These are phyloP conservation scores for Heterobasidion occidentale DNA, from an alignment of 1,284 basidiomycete species.

Conservation along the genomic window DNA sequence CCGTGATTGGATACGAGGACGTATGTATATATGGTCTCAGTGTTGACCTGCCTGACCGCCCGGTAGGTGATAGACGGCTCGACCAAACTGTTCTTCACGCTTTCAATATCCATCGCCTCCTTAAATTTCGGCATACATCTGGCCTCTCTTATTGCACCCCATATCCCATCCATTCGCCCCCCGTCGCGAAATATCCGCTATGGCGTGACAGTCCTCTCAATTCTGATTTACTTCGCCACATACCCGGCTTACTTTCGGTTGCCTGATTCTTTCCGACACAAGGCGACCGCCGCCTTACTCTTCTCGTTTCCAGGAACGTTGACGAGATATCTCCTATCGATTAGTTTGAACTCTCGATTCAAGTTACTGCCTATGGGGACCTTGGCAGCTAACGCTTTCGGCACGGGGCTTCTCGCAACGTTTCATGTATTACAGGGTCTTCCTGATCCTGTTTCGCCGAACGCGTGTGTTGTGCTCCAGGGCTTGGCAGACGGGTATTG, in stretches of 20 bases:
- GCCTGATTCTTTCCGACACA: slow-evolving; percentile 63
- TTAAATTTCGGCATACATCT: slow-evolving; percentile 55
- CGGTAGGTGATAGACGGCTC: slow-evolving; percentile 78
- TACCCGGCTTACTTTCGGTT: slow-evolving; percentile 76
- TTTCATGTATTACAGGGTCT: slow-evolving; percentile 68
- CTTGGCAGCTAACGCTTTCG: slow-evolving; percentile 77
- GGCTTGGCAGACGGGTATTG: slow-evolving; percentile 90
- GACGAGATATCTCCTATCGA: slow-evolving; percentile 75
- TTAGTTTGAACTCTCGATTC: slow-evolving; percentile 59
- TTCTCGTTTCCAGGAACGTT: slow-evolving; percentile 85
- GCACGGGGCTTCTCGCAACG: slow-evolving; percentile 67
- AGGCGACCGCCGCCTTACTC: slow-evolving; percentile 79
- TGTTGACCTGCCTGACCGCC: slow-evolving; percentile 5
- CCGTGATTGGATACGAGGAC: slow-evolving; percentile 68
- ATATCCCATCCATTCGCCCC: slow-evolving; percentile 30
- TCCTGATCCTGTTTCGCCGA: slow-evolving; percentile 31
- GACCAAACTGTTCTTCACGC: slow-evolving; percentile 75
- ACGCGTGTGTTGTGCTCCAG: slow-evolving; percentile 67
- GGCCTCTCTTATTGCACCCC: slow-evolving; percentile 32
- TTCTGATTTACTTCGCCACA: slow-evolving; percentile 57
- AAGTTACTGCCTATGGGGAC: slow-evolving; percentile 82
- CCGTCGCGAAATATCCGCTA: slow-evolving; percentile 36
- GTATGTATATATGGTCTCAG: slow-evolving; percentile 40
- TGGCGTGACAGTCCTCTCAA: slow-evolving; percentile 36
- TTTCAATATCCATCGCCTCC: slow-evolving; percentile 62